Percentiles rank a stretch among this genome's conserved stretches.
Evolutionary conservation across 2,329 filamentous ascomycete species (phyloP).

Genomic region (Fusarium coffeatum): DNA sequence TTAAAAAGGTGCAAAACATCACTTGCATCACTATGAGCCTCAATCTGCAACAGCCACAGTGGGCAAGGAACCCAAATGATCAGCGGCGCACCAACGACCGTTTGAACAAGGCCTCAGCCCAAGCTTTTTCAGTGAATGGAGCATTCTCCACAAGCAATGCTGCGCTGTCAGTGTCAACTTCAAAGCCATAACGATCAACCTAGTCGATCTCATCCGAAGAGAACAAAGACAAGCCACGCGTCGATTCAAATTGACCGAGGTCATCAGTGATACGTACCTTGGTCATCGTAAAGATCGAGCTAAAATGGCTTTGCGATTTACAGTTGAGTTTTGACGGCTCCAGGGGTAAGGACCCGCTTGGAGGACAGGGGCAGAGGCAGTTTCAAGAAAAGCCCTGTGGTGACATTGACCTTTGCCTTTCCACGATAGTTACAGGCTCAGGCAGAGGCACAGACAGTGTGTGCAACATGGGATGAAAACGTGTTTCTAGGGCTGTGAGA

Average conservation of each 20-base stretch:
- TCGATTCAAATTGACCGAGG: not conserved
- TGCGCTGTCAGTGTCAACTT: conserved; percentile 24
- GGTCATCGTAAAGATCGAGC: not conserved
- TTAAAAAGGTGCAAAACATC: not conserved
- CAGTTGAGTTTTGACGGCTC: conserved; percentile 20
- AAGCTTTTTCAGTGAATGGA: conserved; percentile 26
- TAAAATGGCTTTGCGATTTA: not conserved
- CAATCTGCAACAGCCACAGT: conserved; percentile 7
- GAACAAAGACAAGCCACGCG: conserved; percentile 29
- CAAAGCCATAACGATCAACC: conserved; percentile 2
- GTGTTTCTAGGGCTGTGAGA: conserved; percentile 18
- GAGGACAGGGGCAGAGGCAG: conserved; percentile 23
- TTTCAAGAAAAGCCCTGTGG: conserved; percentile 33
- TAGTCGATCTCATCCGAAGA: conserved; percentile 2
- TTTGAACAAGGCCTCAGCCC: conserved; percentile 23
- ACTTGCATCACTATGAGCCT: not conserved
- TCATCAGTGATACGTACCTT: not conserved
- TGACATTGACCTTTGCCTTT: not conserved
- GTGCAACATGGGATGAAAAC: conserved; percentile 44
- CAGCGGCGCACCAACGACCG: conserved; percentile 29
- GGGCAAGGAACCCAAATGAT: conserved; percentile 19
- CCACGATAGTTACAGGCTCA: conserved; percentile 3
- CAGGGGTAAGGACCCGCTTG: conserved; percentile 31
- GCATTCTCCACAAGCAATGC: conserved; percentile 29
- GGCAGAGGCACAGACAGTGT: conserved; percentile 4